These are phyloP conservation scores for Monosporozyma yasuniensis DNA, from an alignment of 805 yeast species.

Conservation along the genomic window DNA sequence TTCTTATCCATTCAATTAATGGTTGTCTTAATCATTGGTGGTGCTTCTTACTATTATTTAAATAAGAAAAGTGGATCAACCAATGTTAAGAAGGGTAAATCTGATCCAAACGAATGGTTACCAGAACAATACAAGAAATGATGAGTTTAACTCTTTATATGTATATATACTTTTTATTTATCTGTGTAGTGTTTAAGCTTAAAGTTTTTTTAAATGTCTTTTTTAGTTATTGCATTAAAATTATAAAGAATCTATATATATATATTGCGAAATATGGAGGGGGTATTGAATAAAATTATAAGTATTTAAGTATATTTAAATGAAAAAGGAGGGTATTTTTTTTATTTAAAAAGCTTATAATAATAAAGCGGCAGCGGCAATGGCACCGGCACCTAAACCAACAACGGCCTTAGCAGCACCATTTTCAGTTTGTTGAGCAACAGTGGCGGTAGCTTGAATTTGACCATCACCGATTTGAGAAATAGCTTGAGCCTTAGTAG, in stretches of 20 bases:
- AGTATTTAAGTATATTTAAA: too few relatives aligned
- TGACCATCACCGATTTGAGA: too few relatives aligned
- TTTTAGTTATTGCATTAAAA: neutral
- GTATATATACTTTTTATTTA: neutral
- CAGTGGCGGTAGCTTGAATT: constrained; percentile 10
- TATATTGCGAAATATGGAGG: neutral
- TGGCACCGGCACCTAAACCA: constrained; percentile 19
- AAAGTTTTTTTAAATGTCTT: neutral
- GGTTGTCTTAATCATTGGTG: constrained; percentile 41
- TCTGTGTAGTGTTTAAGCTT: too few relatives aligned
- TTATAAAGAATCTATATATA: neutral
- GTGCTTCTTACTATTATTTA: constrained; percentile 35
- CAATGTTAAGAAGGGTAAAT: neutral
- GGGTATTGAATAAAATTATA: too few relatives aligned
- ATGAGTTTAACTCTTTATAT: neutral
- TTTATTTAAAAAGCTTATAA: constrained; percentile 8
- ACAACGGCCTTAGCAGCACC: constrained; percentile 17
- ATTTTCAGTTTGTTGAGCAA: constrained; percentile 14
- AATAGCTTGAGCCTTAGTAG: constrained; percentile 3
- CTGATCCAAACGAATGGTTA: constrained; percentile 4
- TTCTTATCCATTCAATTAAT: constrained; percentile 54
- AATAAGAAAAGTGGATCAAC: neutral
- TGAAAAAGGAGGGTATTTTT: too few relatives aligned
- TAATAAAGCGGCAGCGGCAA: constrained; percentile 17
- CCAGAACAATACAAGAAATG: constrained; percentile 7